Evolutionary conservation across 1,139 yeast genomes (phyloP), one percentile per base, ranked within the genome.

Genomic region (Yamadazyma membranifaciens): DNA sequence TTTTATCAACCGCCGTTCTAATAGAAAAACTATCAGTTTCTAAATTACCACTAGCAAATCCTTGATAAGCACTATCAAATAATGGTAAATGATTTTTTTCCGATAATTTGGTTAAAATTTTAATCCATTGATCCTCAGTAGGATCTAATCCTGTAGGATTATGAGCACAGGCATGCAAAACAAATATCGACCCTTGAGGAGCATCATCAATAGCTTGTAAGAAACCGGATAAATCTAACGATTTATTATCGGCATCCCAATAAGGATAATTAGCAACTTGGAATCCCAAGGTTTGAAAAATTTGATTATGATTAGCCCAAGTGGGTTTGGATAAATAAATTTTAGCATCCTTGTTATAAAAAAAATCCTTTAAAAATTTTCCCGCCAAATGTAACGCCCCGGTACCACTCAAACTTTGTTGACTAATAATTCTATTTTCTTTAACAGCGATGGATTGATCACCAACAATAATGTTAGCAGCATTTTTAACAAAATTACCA

Each of bases 341-440:
- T 24, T 75, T 68, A 25, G 79, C 74, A 14, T 65, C 39, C 54
- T 59, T 57, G 47, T 64, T 65, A 34, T 56, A 57, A 38, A 62
- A 75, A 64, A 80, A 76, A 34, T 73, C 67, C 48, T 75, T 73
- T 46, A 91, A 66, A 56, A 92, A 87, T 47, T 74, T 73, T 13
- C 91, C 96, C 17, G 91, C 95, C 56, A 89, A 68, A 59, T 91
- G 98, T 55, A 91, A 75, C 4, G 98, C 96, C 42, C 98, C 98
- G 11, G 98, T 92, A 50, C 98, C 98, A 26, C 96, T 86, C 45
- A 92, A 73, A 29, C 95, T 80, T 65, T 92, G 98, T 43, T 86
- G 81, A 28, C 94, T 83, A 17, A 85, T 79, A 33, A 87, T 73
- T 54, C 84, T 63, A 24, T 69, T 60, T 47, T 79, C 80, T 20